These are phyloP conservation scores for Leptomonas pyrrhocoris DNA, from an alignment of 208 protist genomes.

Conservation along the genomic window DNA sequence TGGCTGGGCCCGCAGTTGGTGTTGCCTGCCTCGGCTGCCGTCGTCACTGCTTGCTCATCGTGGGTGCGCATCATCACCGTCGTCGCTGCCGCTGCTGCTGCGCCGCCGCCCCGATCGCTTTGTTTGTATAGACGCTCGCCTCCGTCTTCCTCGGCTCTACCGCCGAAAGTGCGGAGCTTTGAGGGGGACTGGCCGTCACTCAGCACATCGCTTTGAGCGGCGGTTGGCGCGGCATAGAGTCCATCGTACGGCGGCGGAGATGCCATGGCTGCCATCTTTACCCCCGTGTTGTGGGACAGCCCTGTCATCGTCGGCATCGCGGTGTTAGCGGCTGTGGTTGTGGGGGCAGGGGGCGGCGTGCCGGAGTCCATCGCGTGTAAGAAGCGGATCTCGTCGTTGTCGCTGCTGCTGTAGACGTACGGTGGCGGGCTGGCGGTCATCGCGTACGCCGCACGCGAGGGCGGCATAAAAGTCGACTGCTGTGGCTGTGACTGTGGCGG, in stretches of 20 bases:
- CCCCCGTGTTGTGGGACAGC: too few species aligned
- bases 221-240: neutral
- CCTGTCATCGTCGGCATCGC: too few species aligned
- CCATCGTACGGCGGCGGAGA: neutral
- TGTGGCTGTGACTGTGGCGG: neutral
- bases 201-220: slow-evolving; percentile 5
- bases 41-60: neutral
- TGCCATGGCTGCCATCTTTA: neutral
- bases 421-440: slow-evolving; percentile 3
- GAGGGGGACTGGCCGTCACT: neutral
- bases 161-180: neutral
- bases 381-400: neutral
- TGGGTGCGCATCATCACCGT: neutral
- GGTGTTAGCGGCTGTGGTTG: too few species aligned
- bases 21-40: neutral
- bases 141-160: neutral
- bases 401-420: neutral
- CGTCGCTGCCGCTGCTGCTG: neutral
- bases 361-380: too few species aligned
- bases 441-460: neutral
- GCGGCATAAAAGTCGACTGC: slow-evolving; percentile 18
- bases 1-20: neutral
- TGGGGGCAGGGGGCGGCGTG: too few species aligned
- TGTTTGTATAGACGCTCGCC: neutral
- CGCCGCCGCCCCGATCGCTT: neutral